phyloP scores from a whole-genome alignment of 441 rosid species.

The Mallotus repandus region DNA sequence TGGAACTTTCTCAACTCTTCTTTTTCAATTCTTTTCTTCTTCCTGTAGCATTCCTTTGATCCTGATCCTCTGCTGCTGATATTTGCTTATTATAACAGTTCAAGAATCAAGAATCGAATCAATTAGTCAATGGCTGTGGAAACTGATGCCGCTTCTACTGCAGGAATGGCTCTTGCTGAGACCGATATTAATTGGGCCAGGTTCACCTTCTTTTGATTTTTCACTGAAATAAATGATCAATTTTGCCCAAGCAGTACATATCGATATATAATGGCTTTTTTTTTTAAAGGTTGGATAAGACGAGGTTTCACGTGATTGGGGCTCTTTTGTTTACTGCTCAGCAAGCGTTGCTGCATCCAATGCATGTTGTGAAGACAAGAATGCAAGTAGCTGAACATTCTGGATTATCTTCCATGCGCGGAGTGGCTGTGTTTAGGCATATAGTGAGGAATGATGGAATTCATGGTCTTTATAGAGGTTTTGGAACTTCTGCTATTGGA shows the following conservation, averaged over 20 bases:
- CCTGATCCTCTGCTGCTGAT: neutral
- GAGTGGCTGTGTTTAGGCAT: constrained; percentile 35
- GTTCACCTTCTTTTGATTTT: constrained; percentile 2
- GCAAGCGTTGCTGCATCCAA: constrained; percentile 55
- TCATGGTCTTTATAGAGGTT: constrained; percentile 54
- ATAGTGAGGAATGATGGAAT: constrained; percentile 47
- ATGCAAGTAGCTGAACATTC: constrained; percentile 55
- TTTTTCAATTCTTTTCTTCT: neutral
- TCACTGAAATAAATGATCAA: neutral
- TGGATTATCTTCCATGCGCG: constrained; percentile 37
- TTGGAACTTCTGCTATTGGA: constrained; percentile 55
- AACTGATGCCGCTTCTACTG: constrained; percentile 33
- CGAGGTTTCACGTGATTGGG: constrained; percentile 54
- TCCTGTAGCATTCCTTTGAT: neutral
- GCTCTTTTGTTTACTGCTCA: constrained; percentile 60
- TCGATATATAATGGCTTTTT: neutral
- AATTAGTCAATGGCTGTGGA: constrained; percentile 35
- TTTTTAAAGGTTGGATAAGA: constrained; percentile 51
- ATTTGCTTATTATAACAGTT: neutral
- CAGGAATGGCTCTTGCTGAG: constrained; percentile 43
- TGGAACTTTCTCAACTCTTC: constrained; percentile 8
- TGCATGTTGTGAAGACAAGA: constrained; percentile 57
- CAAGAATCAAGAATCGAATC: neutral
- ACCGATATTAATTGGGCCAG: constrained; percentile 60
- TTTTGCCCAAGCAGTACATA: neutral